These are phyloP conservation scores for Didymellaceae sp. DNA, from an alignment of 2,329 filamentous ascomycete species.

Conservation along the genomic window DNA sequence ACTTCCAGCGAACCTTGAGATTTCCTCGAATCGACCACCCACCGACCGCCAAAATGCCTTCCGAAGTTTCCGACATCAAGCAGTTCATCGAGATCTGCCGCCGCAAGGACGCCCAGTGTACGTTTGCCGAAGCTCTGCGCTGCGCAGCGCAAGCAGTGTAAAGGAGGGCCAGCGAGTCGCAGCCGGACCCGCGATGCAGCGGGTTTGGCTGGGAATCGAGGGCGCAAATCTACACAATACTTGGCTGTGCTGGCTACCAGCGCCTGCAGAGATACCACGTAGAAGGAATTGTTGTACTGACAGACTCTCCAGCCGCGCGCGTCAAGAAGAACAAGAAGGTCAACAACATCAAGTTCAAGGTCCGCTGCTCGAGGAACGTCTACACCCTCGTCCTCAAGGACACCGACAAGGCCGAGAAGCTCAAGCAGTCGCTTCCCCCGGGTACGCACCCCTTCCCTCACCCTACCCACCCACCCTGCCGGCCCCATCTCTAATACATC, in stretches of 20 bases:
- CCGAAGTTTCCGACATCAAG: conserved; percentile 98
- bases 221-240: no score
- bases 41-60: conserved; percentile 84
- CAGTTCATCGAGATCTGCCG: conserved; percentile 99
- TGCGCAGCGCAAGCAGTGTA: neutral
- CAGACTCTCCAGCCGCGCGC: conserved; percentile 54
- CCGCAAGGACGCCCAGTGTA: conserved; percentile 99
- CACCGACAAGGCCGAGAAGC: conserved; percentile 99
- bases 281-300: no score
- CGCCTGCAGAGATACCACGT: neutral
- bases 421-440: conserved; percentile 98
- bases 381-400: conserved; percentile 99
- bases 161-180: neutral
- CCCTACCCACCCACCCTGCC: neutral
- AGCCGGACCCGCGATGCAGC: no score
- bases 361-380: conserved; percentile 94
- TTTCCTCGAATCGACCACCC: conserved; percentile 36
- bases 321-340: conserved; percentile 88
- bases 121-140: conserved; percentile 53
- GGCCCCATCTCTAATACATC: neutral
- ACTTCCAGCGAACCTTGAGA: conserved; percentile 14
- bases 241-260: no score
- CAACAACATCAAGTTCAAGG: conserved; percentile 99
- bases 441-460: conserved; percentile 65
- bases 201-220: no score